Conservation (phyloP, 208 protist genomes). For the Jaenimonas drosophilae region DNA sequence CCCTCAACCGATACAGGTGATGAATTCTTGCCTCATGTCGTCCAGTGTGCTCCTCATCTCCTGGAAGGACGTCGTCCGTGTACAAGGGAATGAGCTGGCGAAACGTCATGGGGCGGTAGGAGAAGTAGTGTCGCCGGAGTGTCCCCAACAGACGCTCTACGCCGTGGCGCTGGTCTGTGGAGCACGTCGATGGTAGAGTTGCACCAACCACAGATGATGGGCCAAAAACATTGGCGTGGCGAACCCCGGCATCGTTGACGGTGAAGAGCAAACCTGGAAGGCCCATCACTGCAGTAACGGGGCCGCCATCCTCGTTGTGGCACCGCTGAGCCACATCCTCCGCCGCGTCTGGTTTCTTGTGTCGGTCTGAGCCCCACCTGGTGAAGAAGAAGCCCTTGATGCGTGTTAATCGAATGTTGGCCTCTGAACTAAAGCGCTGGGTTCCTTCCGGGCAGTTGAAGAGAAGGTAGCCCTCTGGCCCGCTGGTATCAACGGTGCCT, state of each 20-base stretch:
- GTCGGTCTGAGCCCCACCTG: conserved; percentile 12
- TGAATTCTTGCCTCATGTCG: neutral
- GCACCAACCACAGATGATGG: conserved; percentile 16
- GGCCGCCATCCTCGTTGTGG: neutral
- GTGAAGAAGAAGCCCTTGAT: conserved; percentile 71
- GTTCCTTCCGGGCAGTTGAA: conserved; percentile 85
- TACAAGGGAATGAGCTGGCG: conserved; percentile 13
- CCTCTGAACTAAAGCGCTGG: conserved; percentile 76
- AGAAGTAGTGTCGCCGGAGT: conserved; percentile 62
- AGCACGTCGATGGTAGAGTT: neutral
- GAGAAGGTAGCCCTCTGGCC: conserved; percentile 54
- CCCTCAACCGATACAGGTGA: neutral
- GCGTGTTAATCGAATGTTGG: conserved; percentile 59
- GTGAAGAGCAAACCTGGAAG: conserved; percentile 80
- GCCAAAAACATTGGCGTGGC: conserved; percentile 60
- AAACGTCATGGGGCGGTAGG: conserved; percentile 53
- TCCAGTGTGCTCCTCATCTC: neutral
- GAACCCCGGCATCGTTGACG: conserved; percentile 67
- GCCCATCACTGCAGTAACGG: conserved; percentile 56
- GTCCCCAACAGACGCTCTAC: conserved; percentile 32
- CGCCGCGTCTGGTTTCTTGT: neutral
- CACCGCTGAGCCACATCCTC: neutral
- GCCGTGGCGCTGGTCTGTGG: conserved; percentile 2
- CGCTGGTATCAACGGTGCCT: too few species aligned
- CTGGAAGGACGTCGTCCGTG: neutral